Evolutionary conservation across 768 basidiomycete species (phyloP), one percentile per base, ranked within the genome.

Genomic region (Chlorophyllum brunneum): DNA sequence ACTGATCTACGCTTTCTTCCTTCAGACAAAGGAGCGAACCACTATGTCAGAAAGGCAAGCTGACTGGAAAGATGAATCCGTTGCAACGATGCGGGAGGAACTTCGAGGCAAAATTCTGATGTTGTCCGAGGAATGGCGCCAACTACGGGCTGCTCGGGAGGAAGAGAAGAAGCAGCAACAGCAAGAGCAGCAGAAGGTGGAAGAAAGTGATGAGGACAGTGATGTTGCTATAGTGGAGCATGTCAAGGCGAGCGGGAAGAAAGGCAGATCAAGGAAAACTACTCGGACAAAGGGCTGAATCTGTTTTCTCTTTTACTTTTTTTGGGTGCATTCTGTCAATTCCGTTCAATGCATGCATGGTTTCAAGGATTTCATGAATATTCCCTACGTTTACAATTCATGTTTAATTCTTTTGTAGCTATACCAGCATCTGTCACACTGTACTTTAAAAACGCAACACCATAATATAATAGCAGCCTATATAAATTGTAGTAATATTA

Each of bases 61-160:
- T 18, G 73, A 74, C 56, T 88, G 86, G 86, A 67, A 79, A 29
- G 76, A 74, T 33, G 61, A 71, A 10, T 63, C 67, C n/a, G 70
- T 83, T 37, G 68, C 64, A 5, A 63, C 58, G 13, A 74, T 76
- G 58, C 79, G 86, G 11, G 73, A 78, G 37, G 51, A 70, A 6
- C 68, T 87, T 22, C 54, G 57, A 24, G 57, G 56, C 2, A 69
- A 70, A 6, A 81, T 86, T 24, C 48, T 58, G 6, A 48, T 60
- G 2, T 69, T 88, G 23, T 84, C 86, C n/a, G 58, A 63, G 20
- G 70, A 75, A 15, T 86, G 83, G 79, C 77, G 74, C 61, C 67
- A 68, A 43, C 67, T 69, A 31, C 76, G 76, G 34, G 72, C 64
- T 11, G 63, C 63, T 23, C 72, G 69, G 56, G 67, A 69, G 52